A percentile compares a stretch with the other conserved stretches of the same genome.
Conservation (phyloP, 139 green algal genomes). For the Penium margaritaceum region DNA sequence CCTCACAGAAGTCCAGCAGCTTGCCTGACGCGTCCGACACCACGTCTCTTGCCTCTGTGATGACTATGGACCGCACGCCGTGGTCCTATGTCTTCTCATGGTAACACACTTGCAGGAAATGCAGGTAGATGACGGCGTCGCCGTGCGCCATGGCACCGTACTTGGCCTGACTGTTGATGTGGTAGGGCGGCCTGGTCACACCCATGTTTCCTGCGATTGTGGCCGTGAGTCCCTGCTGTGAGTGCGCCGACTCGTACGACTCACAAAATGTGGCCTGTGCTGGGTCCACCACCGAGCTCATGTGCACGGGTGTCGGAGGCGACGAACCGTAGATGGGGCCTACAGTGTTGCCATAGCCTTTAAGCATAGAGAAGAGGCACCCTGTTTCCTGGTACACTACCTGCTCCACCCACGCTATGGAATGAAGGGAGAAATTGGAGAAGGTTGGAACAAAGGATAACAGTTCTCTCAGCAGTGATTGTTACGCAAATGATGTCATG, state of each 20-base stretch:
- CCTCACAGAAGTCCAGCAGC: slow-evolving; percentile 43
- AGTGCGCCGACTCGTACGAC: slow-evolving; percentile 43
- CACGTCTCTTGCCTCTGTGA: slow-evolving; percentile 45
- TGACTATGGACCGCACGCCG: slow-evolving; percentile 42
- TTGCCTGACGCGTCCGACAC: slow-evolving; percentile 37
- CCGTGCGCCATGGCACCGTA: slow-evolving; percentile 47
- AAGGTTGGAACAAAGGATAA: too few relatives aligned
- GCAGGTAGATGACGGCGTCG: slow-evolving; percentile 48
- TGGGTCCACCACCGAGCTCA: slow-evolving; percentile 22
- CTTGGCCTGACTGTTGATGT: slow-evolving; percentile 46
- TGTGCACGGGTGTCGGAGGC: too few relatives aligned
- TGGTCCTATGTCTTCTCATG: slow-evolving; percentile 53
- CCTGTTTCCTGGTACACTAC: too few relatives aligned
- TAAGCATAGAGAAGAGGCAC: too few relatives aligned
- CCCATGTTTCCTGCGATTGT: slow-evolving; percentile 38
- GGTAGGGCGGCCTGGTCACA: slow-evolving; percentile 18
- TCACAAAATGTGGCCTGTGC: slow-evolving; percentile 35
- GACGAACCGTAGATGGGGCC: too few relatives aligned
- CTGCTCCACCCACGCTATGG: too few relatives aligned
- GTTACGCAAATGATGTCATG: too few relatives aligned
- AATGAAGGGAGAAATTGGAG: too few relatives aligned
- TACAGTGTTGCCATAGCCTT: too few relatives aligned
- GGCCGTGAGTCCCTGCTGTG: slow-evolving; percentile 34
- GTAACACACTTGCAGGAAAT: slow-evolving; percentile 40
- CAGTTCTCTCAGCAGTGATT: too few relatives aligned